Evolutionary conservation across 768 basidiomycete species (phyloP), one percentile per base, ranked within the genome.

Genomic region (Aureoboletus auriporus): DNA sequence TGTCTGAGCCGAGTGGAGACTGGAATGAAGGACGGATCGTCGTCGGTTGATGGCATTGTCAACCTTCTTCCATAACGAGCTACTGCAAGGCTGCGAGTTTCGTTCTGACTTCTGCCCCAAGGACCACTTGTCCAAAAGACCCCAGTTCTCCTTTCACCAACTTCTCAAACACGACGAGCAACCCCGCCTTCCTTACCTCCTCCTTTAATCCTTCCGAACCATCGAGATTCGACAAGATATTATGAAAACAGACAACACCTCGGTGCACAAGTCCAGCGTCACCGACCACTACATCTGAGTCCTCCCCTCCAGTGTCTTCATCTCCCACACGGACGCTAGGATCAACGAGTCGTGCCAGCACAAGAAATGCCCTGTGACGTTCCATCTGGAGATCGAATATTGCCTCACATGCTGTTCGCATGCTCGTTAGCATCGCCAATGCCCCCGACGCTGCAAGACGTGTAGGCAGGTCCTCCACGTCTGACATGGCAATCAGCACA

Each of bases 361-460:
- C 77, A 3, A 75, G 65, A n/a, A 90, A 68, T 8, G 84, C 76
- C 36, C 82, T 76, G 50, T 77, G 79, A 29, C 76, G 77, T 49
- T 89, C 84, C 38, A 67, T 68, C 60, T 91, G 83, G 26, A 93
- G 76, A 30, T 73, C 71, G 13, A 83, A 61, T n/a, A 95, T 68
- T 3, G 74, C 70, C 6, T 66, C 62, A 60, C 90, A 93, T 10
- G 81, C 82, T 28, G 69, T 69, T 1, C 75, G 72, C 0, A 83
- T 78, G 23, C 75, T 72, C 1, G 86, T 86, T 46, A 99, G 67
- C 27, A 83, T 85, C 5, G 95, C 93, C 35, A 97, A 71, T 3
- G 93, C 89, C 14, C 94, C 95, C 0, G 89, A 84, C 1, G 94
- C 91, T n/a, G 95, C 95, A 13, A 90, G 64, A 30, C 88, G 79